Conservation (phyloP, 306 rosid species). For the Spatholobus suberectus region DNA sequence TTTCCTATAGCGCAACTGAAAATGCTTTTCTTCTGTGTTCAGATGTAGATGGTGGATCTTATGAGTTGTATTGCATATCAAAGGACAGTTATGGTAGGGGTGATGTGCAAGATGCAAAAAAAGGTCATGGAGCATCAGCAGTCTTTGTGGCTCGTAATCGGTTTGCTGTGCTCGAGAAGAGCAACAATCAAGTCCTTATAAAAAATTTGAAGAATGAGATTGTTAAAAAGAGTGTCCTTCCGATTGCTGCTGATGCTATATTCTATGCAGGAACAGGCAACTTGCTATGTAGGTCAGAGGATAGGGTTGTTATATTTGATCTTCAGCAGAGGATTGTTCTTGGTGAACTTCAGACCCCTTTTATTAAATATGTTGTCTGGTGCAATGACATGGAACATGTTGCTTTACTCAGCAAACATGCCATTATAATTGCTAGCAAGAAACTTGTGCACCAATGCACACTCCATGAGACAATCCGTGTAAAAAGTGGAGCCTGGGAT, state of each 20-base stretch:
- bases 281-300: conserved; percentile 87
- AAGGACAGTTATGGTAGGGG: conserved; percentile 80
- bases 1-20: conserved; percentile 86
- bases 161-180: conserved; percentile 92
- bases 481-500: conserved; percentile 98
- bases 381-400: conserved; percentile 84
- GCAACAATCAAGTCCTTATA: conserved; percentile 70
- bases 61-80: conserved; percentile 78
- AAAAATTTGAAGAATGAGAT: conserved; percentile 81
- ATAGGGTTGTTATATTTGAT: conserved; percentile 83
- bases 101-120: conserved; percentile 86
- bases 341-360: conserved; percentile 91
- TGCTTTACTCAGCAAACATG: conserved; percentile 96
- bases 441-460: conserved; percentile 95
- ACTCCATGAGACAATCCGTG: conserved; percentile 95
- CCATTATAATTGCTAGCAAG: conserved; percentile 85
- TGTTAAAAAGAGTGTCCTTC: conserved; percentile 77
- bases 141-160: conserved; percentile 91
- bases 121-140: conserved; percentile 88
- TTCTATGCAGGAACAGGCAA: conserved; percentile 94
- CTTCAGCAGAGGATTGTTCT: conserved; percentile 83
- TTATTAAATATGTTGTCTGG: conserved; percentile 87
- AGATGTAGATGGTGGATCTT: conserved; percentile 89
- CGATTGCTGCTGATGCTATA: conserved; percentile 77
- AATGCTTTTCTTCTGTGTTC: conserved; percentile 94